These are phyloP conservation scores for Aspergillus caelatus DNA, from an alignment of 2,329 filamentous ascomycete species.

Conservation along the genomic window DNA sequence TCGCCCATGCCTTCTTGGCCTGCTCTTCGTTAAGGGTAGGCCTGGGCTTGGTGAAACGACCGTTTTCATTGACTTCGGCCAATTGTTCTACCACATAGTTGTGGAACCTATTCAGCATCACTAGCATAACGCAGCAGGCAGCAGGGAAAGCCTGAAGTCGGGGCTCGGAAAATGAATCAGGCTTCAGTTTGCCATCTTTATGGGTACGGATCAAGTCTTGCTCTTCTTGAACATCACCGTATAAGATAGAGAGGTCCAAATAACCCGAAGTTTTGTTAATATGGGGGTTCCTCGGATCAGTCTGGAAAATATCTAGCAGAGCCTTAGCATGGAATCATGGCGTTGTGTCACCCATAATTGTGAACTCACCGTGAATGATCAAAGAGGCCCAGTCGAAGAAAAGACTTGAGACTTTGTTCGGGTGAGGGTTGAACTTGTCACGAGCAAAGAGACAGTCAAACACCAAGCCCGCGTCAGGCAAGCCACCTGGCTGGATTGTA, in stretches of 20 bases:
- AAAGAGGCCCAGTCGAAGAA: conserved; percentile 75
- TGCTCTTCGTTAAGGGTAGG: conserved; percentile 55
- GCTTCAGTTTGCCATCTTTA: conserved; percentile 70
- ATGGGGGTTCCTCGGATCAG: conserved; percentile 62
- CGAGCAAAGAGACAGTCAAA: conserved; percentile 50
- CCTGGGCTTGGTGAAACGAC: conserved; percentile 71
- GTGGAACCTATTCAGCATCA: conserved; percentile 78
- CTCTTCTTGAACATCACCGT: conserved; percentile 62
- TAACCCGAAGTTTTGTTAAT: conserved; percentile 71
- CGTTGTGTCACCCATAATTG: too few species aligned
- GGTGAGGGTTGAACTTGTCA: conserved; percentile 54
- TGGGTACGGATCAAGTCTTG: conserved; percentile 62
- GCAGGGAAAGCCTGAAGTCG: conserved; percentile 72
- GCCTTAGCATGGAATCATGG: neutral
- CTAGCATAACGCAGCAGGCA: conserved; percentile 69
- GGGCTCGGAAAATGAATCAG: conserved; percentile 72
- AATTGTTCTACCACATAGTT: conserved; percentile 82
- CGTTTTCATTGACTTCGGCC: conserved; percentile 81
- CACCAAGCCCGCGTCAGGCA: conserved; percentile 65
- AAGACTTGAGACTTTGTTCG: conserved; percentile 72
- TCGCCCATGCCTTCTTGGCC: conserved; percentile 58
- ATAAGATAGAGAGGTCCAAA: conserved; percentile 71
- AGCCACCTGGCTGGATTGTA: conserved; percentile 61
- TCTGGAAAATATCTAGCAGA: conserved; percentile 67
- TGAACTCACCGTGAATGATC: conserved; percentile 65